Base-by-base conservation (phyloP, 75 land plant species). In the Isoetes taiwanensis region DNA sequence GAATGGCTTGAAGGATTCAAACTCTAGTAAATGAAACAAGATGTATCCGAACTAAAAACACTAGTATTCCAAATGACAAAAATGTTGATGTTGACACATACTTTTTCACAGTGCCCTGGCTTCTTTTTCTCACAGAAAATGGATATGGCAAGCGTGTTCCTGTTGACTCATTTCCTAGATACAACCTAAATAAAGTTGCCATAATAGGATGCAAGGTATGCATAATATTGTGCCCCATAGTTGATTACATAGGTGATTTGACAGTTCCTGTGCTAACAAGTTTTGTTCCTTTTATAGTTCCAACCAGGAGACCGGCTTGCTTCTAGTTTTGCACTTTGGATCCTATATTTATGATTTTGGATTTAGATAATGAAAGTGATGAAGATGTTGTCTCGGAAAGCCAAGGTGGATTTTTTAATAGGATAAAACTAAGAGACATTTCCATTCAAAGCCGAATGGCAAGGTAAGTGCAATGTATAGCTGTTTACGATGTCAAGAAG, bases 61-160 rank as follows among this genome's bases (percentile, higher is more conserved):
- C n/a, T n/a, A n/a, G n/a, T n/a, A n/a, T n/a, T n/a, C n/a, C n/a
- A n/a, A n/a, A n/a, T n/a, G n/a, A n/a, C n/a, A n/a, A n/a, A n/a
- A n/a, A n/a, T n/a, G n/a, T n/a, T n/a, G n/a, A n/a, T n/a, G n/a
- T n/a, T n/a, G n/a, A n/a, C n/a, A n/a, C n/a, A n/a, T n/a, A n/a
- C n/a, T n/a, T n/a, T n/a, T n/a, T n/a, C n/a, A n/a, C n/a, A n/a
- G 85, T 80, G 1, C 98, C 98, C 32, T 93, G 98, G 95, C 64
- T 93, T 57, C 73, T 93, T 3, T 81, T 93, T 77, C 76, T 93
- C 28, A 72, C 95, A 41, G 89, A 93, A 46, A 70, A 67, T 77
- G 98, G 98, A n/a, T 63, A 56, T 65, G 98, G 89, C 34, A 93
- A 89, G 76, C 80, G 98, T 28, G 96, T 93, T 32, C 86, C 95